A percentile compares a stretch with the other conserved stretches of the same genome.
These are phyloP conservation scores for Fusarium chlamydosporum DNA, from an alignment of 2,329 filamentous ascomycete species.

Conservation along the genomic window DNA sequence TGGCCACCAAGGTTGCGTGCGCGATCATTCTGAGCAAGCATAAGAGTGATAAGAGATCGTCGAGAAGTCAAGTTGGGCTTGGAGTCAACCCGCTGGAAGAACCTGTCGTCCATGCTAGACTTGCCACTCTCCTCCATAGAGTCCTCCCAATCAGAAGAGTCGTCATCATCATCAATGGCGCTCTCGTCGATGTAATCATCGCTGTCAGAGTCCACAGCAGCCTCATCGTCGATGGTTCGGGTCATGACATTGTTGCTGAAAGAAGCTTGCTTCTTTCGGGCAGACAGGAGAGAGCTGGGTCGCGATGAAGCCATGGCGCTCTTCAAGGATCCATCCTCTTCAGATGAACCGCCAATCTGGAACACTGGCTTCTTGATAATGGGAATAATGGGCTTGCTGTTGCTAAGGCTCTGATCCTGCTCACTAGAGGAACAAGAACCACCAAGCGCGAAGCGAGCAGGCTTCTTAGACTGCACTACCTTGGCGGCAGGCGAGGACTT, in stretches of 20 bases:
- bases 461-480: slow-evolving; percentile 76
- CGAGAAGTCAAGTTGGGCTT: slow-evolving; percentile 86
- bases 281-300: slow-evolving; percentile 58
- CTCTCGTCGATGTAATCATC: slow-evolving; percentile 85
- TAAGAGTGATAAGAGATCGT: slow-evolving; percentile 88
- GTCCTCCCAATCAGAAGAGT: slow-evolving; percentile 72
- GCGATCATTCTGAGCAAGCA: slow-evolving; percentile 84
- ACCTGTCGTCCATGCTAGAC: slow-evolving; percentile 83
- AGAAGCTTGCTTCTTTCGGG: slow-evolving; percentile 81
- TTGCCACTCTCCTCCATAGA: slow-evolving; percentile 86
- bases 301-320: slow-evolving; percentile 64
- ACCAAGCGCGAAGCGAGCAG: slow-evolving; percentile 78
- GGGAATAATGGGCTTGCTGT: slow-evolving; percentile 54
- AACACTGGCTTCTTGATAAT: slow-evolving; percentile 61
- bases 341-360: slow-evolving; percentile 72
- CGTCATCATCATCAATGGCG: slow-evolving; percentile 82
- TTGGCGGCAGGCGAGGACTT: slow-evolving; percentile 71
- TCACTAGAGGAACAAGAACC: slow-evolving; percentile 82
- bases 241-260: slow-evolving; percentile 83
- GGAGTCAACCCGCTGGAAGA: slow-evolving; percentile 94
- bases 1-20: slow-evolving; percentile 77
- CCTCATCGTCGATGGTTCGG: slow-evolving; percentile 72
- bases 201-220: slow-evolving; percentile 69
- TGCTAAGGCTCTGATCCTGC: slow-evolving; percentile 64
- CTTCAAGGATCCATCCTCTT: slow-evolving; percentile 83